A percentile compares a stretch with the other conserved stretches of the same genome.
These are phyloP conservation scores for Leccinum pseudoinsigne DNA, from an alignment of 1,284 basidiomycete species.

Conservation along the genomic window DNA sequence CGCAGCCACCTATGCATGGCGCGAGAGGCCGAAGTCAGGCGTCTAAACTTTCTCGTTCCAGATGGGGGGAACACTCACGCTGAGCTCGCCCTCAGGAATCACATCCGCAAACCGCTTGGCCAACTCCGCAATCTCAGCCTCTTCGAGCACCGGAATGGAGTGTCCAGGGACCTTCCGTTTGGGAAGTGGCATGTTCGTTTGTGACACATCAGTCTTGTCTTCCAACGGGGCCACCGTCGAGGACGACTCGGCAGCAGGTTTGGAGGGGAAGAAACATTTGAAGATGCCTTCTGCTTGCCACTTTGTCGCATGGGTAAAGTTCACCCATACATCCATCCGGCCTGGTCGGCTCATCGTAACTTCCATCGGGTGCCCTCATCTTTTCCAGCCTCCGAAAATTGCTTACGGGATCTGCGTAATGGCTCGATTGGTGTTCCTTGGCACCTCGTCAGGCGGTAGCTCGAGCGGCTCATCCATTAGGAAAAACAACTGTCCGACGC, in stretches of 20 bases:
- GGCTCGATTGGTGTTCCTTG: constrained; percentile 45
- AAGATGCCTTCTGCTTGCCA: constrained; percentile 89
- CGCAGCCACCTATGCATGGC: constrained; percentile 62
- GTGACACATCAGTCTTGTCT: constrained; percentile 48
- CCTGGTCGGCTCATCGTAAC: constrained; percentile 78
- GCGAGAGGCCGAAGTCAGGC: constrained; percentile 3
- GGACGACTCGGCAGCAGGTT: constrained; percentile 28
- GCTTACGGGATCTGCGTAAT: constrained; percentile 48
- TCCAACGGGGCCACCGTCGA: constrained; percentile 23
- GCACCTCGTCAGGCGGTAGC: constrained; percentile 43
- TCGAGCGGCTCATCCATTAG: constrained; percentile 58
- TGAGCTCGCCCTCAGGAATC: constrained; percentile 81
- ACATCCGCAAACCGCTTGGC: constrained; percentile 76
- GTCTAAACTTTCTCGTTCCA: background rate
- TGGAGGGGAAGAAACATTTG: constrained; percentile 87
- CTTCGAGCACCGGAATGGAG: constrained; percentile 64
- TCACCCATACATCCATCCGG: constrained; percentile 87
- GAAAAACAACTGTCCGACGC: constrained; percentile 55
- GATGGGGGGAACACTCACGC: constrained; percentile 47
- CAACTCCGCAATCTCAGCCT: constrained; percentile 69
- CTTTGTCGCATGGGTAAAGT: constrained; percentile 84
- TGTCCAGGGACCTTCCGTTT: constrained; percentile 60
- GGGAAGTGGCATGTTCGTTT: constrained; percentile 65
- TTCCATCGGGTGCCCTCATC: constrained; percentile 77
- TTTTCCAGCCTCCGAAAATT: constrained; percentile 56